A percentile compares a stretch with the other conserved stretches of the same genome.
phyloP scores from a whole-genome alignment of 1,284 basidiomycete species.

The Pseudozyma sp. region DNA sequence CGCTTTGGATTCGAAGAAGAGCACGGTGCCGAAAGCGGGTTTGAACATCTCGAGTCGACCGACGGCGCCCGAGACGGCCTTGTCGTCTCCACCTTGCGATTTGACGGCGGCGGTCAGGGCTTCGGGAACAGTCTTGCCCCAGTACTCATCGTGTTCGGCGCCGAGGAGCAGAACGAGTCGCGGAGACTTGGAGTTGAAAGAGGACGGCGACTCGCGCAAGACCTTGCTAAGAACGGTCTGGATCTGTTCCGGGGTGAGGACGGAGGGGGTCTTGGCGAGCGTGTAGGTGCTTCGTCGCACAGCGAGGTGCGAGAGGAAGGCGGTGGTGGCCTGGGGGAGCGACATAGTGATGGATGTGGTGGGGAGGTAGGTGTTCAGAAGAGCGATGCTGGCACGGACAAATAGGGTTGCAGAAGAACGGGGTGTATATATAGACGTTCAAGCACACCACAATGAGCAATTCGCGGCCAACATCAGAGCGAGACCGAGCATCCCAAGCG shows the following conservation, averaged over 20 bases:
- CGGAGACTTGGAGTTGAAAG: constrained; percentile 71
- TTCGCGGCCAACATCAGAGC: no score
- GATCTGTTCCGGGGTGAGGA: constrained; percentile 69
- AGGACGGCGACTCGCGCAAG: constrained; percentile 70
- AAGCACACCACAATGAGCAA: no score
- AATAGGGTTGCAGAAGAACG: no score
- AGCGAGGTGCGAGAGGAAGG: constrained; percentile 52
- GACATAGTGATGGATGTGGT: constrained; percentile 20
- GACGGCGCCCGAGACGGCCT: constrained; percentile 39
- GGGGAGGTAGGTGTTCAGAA: neutral
- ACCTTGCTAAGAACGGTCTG: constrained; percentile 69
- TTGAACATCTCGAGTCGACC: constrained; percentile 68
- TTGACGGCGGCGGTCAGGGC: constrained; percentile 40
- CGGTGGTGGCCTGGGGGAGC: constrained; percentile 20
- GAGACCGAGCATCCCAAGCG: neutral
- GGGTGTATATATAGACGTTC: no score
- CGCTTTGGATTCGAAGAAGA: constrained; percentile 69
- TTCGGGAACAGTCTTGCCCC: constrained; percentile 67
- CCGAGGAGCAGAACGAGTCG: constrained; percentile 71
- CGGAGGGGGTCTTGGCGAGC: constrained; percentile 67
- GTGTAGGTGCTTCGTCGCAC: constrained; percentile 71
- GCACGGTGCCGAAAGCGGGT: constrained; percentile 71
- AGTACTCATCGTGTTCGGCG: constrained; percentile 70
- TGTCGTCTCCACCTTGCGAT: constrained; percentile 34
- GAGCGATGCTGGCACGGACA: neutral